These are phyloP conservation scores for Ambrosia artemisiifolia DNA, from an alignment of 129 eudicot species.

Conservation along the genomic window DNA sequence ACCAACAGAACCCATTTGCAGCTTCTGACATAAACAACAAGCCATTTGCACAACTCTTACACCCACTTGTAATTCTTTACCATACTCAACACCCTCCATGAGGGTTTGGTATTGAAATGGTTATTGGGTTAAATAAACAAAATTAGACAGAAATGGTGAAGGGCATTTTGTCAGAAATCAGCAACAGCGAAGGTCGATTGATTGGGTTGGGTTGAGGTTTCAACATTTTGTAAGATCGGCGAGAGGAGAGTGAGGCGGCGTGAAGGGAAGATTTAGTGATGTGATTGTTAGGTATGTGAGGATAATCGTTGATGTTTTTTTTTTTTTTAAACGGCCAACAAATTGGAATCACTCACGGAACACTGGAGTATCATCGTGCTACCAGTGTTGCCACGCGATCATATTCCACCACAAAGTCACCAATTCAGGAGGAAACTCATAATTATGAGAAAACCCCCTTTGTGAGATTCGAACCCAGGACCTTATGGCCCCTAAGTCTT, in stretches of 20 bases:
- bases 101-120: too few species aligned
- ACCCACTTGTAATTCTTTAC: constrained; percentile 69
- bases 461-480: too few species aligned
- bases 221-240: constrained; percentile 16
- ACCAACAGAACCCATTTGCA: constrained; percentile 60
- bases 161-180: constrained; percentile 12
- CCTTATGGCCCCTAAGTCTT: too few species aligned
- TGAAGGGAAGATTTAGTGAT: background rate
- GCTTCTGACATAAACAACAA: constrained; percentile 57
- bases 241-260: constrained; percentile 21
- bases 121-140: background rate
- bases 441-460: too few species aligned
- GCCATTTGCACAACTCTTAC: constrained; percentile 91
- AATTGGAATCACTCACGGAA: too few species aligned
- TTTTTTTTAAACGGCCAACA: too few species aligned
- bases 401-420: too few species aligned
- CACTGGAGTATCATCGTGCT: too few species aligned
- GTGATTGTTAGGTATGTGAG: constrained; percentile 5
- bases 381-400: too few species aligned
- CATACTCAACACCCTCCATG: constrained; percentile 38
- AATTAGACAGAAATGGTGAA: constrained; percentile 17
- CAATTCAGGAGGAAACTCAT: too few species aligned
- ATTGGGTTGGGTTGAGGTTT: background rate
- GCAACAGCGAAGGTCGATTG: constrained; percentile 9
- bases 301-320: background rate